A percentile compares a stretch with the other conserved stretches of the same genome.
Conservation (phyloP, 73 alveolate genomes). For the Paramecium biaurelia region DNA sequence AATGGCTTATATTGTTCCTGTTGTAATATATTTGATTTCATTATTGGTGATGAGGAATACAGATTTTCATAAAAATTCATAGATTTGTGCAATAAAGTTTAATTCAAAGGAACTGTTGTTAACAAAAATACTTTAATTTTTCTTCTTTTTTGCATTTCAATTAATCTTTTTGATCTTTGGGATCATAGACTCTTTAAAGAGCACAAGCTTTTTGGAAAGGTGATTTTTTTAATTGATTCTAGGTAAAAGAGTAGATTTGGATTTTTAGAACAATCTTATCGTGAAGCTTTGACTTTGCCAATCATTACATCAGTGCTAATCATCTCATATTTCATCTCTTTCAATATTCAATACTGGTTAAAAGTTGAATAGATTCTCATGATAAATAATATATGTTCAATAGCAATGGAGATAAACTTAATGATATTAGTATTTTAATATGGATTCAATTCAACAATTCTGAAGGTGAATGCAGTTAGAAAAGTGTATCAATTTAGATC, state of each 20-base stretch:
- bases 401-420: background rate
- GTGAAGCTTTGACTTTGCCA: background rate
- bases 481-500: background rate
- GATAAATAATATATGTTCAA: background rate
- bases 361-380: background rate
- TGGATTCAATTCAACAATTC: slow-evolving; percentile 12
- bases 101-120: background rate
- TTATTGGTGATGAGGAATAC: background rate
- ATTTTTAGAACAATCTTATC: background rate
- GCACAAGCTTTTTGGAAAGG: background rate
- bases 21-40: background rate
- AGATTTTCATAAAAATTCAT: background rate
- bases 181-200: background rate
- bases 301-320: background rate
- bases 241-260: background rate
- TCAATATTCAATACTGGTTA: background rate
- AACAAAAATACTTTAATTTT: background rate
- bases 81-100: background rate
- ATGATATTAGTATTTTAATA: background rate
- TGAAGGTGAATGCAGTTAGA: background rate
- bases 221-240: background rate
- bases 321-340: background rate
- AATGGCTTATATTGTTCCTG: background rate
- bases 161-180: background rate
- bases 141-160: background rate